Evolutionary conservation across 2,329 filamentous ascomycete species (phyloP).

Genomic region (Xylaria sp.): DNA sequence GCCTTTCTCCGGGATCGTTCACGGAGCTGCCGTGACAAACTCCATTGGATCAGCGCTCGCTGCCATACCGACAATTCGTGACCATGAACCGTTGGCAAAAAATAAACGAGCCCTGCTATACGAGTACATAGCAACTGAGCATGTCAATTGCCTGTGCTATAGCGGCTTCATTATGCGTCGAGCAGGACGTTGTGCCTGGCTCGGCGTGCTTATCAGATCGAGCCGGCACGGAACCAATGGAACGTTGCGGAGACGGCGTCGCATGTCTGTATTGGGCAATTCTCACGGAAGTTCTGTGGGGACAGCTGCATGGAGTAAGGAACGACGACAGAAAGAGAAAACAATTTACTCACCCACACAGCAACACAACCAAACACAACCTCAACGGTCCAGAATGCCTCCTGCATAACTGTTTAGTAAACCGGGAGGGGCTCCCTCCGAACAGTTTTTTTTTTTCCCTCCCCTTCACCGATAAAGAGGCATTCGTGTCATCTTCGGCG

Average conservation of each 20-base stretch:
- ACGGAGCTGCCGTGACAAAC: no score
- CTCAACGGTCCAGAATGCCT: not conserved
- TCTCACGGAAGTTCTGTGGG: not conserved
- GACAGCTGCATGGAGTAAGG: not conserved
- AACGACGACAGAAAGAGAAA: not conserved
- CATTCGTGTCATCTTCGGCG: not conserved
- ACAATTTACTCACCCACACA: not conserved
- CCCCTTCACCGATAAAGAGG: not conserved
- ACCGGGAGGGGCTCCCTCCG: not conserved
- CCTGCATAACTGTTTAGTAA: not conserved
- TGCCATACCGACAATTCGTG: no score
- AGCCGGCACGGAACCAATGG: no score
- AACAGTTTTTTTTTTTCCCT: not conserved
- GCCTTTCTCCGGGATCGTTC: no score
- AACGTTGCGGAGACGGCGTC: no score
- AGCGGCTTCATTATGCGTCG: no score
- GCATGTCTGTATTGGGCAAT: not conserved
- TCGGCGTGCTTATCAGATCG: not conserved
- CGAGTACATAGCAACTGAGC: no score
- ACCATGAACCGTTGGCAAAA: no score
- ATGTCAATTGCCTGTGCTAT: no score
- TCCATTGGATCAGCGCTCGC: no score
- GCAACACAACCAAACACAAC: not conserved
- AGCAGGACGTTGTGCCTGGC: not conserved
- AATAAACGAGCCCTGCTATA: no score